Evolutionary conservation across 345 rosid genomes (phyloP).

Genomic region (Aurinia saxatilis): DNA sequence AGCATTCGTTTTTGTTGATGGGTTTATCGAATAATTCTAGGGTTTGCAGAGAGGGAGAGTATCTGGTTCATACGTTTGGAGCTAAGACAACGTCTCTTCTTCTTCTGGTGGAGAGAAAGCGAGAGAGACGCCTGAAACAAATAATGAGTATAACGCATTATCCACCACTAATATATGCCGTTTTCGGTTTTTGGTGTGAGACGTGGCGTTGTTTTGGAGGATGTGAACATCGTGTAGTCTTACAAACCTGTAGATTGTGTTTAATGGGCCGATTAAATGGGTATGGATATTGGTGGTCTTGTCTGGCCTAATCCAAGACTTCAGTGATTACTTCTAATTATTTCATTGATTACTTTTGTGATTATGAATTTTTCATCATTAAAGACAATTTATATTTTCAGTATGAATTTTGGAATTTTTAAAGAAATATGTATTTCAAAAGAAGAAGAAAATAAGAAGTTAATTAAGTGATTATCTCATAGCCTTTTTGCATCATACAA

Average conservation of each 20-base stretch:
- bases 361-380: too few relatives aligned
- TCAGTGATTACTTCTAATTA: too few relatives aligned
- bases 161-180: not conserved
- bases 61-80: conserved; percentile 26
- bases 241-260: too few relatives aligned
- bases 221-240: conserved; percentile 1
- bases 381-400: too few relatives aligned
- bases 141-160: not conserved
- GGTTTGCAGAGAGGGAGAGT: conserved; percentile 16
- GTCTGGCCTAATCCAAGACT: too few relatives aligned
- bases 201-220: not conserved
- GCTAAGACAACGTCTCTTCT: conserved; percentile 13
- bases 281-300: not conserved
- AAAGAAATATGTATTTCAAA: too few relatives aligned
- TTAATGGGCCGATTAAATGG: not conserved
- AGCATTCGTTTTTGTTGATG: not conserved
- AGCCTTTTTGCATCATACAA: too few relatives aligned
- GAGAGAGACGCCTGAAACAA: not conserved
- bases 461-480: too few relatives aligned
- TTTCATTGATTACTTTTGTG: too few relatives aligned
- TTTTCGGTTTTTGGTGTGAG: not conserved
- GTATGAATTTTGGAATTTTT: too few relatives aligned
- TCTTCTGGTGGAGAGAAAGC: not conserved
- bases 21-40: not conserved
- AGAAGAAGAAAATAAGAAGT: too few relatives aligned